phyloP scores from a whole-genome alignment of 2,329 filamentous ascomycete species.

The Claviceps purpurea region DNA sequence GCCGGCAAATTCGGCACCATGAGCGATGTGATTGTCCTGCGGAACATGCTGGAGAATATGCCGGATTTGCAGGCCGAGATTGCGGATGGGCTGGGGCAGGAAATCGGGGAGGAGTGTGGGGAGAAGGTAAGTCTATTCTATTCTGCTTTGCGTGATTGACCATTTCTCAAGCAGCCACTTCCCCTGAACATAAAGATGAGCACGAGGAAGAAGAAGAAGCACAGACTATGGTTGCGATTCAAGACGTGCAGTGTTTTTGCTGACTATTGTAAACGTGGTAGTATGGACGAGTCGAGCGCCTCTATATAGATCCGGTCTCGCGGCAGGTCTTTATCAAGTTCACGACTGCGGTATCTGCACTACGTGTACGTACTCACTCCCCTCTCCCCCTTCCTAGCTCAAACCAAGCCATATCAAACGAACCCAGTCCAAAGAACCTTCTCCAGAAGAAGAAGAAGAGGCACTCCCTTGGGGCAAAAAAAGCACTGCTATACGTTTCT shows the following conservation, averaged over 20 bases:
- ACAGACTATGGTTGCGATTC: neutral
- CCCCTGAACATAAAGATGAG: no score
- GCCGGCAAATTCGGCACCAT: constrained; percentile 51
- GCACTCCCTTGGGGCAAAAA: no score
- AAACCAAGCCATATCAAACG: neutral
- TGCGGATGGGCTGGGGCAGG: constrained; percentile 64
- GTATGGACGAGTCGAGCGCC: constrained; percentile 72
- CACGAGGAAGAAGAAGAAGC: neutral
- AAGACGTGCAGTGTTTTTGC: neutral
- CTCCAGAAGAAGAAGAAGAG: no score
- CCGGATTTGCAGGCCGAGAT: constrained; percentile 65
- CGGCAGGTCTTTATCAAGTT: constrained; percentile 85
- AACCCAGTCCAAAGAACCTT: neutral
- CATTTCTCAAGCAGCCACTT: no score
- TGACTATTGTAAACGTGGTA: constrained; percentile 17
- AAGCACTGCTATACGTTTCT: neutral
- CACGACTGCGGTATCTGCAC: constrained; percentile 67
- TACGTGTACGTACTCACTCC: constrained; percentile 48
- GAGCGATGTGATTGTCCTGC: constrained; percentile 70
- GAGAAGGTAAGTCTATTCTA: constrained; percentile 45
- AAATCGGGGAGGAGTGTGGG: constrained; percentile 88
- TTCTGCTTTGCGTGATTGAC: neutral
- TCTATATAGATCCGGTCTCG: constrained; percentile 56
- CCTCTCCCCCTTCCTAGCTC: neutral
- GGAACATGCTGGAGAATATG: constrained; percentile 77